These are phyloP conservation scores for Globisporangium abappressorium DNA, from an alignment of 352 stramenopile species.

Conservation along the genomic window DNA sequence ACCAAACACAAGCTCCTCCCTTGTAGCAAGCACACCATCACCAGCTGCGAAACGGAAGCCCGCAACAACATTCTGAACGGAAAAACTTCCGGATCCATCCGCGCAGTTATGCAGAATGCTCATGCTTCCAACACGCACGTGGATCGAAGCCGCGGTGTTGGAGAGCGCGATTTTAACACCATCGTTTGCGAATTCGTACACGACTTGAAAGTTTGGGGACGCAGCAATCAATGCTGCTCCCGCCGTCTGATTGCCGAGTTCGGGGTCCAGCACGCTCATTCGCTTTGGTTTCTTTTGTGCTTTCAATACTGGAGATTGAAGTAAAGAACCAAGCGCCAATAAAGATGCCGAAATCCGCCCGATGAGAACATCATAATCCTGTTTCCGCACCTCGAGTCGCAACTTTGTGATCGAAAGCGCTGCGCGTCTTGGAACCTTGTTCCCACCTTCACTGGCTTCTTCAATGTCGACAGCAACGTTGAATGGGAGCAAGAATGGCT, in stretches of 20 bases:
- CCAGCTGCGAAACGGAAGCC: slow-evolving; percentile 28
- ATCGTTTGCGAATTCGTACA: slow-evolving; percentile 40
- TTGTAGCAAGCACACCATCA: not conserved
- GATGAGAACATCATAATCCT: slow-evolving; percentile 23
- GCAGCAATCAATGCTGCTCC: not conserved
- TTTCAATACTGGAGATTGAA: slow-evolving; percentile 5
- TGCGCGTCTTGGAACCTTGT: slow-evolving; percentile 23
- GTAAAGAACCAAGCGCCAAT: not conserved
- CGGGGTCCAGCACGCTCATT: not conserved
- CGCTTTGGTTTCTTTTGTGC: not conserved
- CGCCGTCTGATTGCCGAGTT: not conserved
- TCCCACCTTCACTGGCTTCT: slow-evolving; percentile 12
- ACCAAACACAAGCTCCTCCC: slow-evolving; percentile 71
- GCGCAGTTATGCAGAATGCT: slow-evolving; percentile 25
- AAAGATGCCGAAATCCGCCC: not conserved
- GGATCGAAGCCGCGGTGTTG: slow-evolving; percentile 32
- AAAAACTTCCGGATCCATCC: slow-evolving; percentile 33
- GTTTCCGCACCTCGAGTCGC: slow-evolving; percentile 29
- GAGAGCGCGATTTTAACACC: slow-evolving; percentile 50
- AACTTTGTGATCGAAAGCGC: slow-evolving; percentile 28
- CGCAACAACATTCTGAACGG: slow-evolving; percentile 60
- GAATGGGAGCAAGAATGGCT: slow-evolving; percentile 51
- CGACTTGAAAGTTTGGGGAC: not conserved
- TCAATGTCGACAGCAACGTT: slow-evolving; percentile 42
- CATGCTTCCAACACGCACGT: slow-evolving; percentile 56